phyloP scores from a whole-genome alignment of 129 eudicot species.

The Solidago caesia region DNA sequence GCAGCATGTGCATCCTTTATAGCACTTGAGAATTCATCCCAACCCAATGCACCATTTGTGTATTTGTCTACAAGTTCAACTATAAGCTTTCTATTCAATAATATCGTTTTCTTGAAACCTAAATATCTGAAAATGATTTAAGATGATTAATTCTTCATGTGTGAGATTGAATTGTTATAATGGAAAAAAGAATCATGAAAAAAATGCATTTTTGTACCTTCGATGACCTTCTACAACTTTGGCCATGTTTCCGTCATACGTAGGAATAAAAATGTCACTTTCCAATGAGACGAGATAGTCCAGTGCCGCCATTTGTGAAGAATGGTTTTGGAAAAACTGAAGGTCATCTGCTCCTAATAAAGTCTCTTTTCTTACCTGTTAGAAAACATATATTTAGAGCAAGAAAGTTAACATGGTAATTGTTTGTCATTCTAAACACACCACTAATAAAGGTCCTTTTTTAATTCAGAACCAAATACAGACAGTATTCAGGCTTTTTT shows the following conservation, averaged over 20 bases:
- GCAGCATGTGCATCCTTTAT: constrained; percentile 58
- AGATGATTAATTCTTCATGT: constrained; percentile 7
- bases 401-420: neutral
- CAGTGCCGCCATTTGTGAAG: constrained; percentile 96
- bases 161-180: neutral
- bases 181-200: neutral
- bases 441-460: too few species aligned
- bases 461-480: too few species aligned
- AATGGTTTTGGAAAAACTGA: constrained; percentile 73
- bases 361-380: constrained; percentile 93
- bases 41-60: constrained; percentile 49
- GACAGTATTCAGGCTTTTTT: too few species aligned
- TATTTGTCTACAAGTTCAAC: constrained; percentile 80
- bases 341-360: constrained; percentile 69
- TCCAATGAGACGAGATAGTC: constrained; percentile 91
- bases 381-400: neutral
- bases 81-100: constrained; percentile 59
- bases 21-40: constrained; percentile 81
- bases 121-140: constrained; percentile 49
- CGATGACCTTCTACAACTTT: constrained; percentile 97
- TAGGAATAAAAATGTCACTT: constrained; percentile 91
- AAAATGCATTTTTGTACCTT: constrained; percentile 45
- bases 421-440: too few species aligned
- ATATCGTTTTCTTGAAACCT: constrained; percentile 82
- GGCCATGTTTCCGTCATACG: constrained; percentile 97